phyloP scores from a whole-genome alignment of 2,329 filamentous ascomycete genomes.

The Aspergillus sp. region DNA sequence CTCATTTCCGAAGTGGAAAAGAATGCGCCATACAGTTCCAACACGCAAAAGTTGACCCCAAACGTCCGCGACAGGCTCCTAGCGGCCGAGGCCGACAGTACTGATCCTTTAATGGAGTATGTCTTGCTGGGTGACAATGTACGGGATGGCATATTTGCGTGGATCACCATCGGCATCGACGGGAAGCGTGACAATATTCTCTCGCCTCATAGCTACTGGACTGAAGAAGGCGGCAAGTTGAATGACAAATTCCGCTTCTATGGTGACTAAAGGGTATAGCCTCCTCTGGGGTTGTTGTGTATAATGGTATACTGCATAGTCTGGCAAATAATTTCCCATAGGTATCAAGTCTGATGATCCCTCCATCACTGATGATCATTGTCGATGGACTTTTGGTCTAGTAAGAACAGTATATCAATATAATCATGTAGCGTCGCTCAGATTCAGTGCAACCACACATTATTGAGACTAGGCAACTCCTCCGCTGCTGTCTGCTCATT shows the following conservation, averaged over 20 bases:
- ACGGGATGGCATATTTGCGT: conserved; percentile 53
- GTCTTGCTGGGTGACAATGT: conserved; percentile 54
- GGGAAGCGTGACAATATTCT: conserved; percentile 29
- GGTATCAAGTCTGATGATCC: too few relatives aligned
- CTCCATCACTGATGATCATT: too few relatives aligned
- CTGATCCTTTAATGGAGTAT: conserved; percentile 60
- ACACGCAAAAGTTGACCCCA: conserved; percentile 47
- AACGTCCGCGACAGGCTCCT: conserved; percentile 55
- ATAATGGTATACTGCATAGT: too few relatives aligned
- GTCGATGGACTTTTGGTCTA: too few relatives aligned
- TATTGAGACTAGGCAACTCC: too few relatives aligned
- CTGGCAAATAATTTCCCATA: too few relatives aligned
- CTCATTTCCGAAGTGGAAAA: conserved; percentile 54
- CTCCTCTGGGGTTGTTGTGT: too few relatives aligned
- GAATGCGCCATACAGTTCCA: conserved; percentile 47
- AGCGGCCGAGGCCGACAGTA: conserved; percentile 49
- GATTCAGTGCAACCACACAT: too few relatives aligned
- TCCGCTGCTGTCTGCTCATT: too few relatives aligned
- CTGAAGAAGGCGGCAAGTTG: conserved; percentile 33
- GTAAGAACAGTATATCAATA: too few relatives aligned
- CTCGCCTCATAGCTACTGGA: conserved; percentile 29
- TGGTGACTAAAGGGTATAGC: not conserved
- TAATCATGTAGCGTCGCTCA: too few relatives aligned
- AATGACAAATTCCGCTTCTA: conserved; percentile 19
- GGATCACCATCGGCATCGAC: conserved; percentile 55